Conservation (phyloP, 208 protist genomes). For the Wallacemonas sp. region DNA sequence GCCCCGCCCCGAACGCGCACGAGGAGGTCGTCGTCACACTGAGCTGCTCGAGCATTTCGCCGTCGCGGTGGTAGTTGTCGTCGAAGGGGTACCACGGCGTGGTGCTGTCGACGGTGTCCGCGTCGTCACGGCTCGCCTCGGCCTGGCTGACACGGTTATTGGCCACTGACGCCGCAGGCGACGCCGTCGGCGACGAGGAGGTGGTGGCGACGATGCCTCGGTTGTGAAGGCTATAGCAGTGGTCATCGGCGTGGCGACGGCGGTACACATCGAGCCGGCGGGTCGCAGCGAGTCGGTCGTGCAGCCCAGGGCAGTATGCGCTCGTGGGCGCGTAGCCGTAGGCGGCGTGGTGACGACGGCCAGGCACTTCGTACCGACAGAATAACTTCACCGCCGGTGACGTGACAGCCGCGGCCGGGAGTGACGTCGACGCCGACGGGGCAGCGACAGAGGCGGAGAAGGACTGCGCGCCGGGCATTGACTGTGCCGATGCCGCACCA, state of each 20-base stretch:
- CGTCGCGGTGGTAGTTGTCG: constrained; percentile 55
- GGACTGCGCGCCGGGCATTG: too few species aligned
- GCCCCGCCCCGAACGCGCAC: constrained; percentile 43
- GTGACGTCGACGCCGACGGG: too few species aligned
- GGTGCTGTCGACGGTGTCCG: not conserved
- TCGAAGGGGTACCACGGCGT: constrained; percentile 20
- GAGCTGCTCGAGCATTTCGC: constrained; percentile 46
- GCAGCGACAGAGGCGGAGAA: too few species aligned
- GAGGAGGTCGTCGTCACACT: constrained; percentile 49
- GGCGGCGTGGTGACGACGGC: not conserved
- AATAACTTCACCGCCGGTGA: not conserved
- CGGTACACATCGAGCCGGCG: not conserved
- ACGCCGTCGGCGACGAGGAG: not conserved
- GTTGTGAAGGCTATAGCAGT: constrained; percentile 8
- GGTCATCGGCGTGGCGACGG: not conserved
- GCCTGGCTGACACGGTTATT: not conserved
- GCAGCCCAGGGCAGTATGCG: not conserved
- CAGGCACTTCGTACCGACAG: not conserved
- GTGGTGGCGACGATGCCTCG: not conserved
- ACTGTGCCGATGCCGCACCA: too few species aligned
- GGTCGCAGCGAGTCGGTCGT: not conserved
- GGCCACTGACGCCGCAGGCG: not conserved
- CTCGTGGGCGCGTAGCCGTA: not conserved
- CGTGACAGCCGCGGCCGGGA: too few species aligned
- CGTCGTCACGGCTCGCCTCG: not conserved